phyloP scores from a whole-genome alignment of 495 filamentous ascomycete species.

The Darksidea phi region DNA sequence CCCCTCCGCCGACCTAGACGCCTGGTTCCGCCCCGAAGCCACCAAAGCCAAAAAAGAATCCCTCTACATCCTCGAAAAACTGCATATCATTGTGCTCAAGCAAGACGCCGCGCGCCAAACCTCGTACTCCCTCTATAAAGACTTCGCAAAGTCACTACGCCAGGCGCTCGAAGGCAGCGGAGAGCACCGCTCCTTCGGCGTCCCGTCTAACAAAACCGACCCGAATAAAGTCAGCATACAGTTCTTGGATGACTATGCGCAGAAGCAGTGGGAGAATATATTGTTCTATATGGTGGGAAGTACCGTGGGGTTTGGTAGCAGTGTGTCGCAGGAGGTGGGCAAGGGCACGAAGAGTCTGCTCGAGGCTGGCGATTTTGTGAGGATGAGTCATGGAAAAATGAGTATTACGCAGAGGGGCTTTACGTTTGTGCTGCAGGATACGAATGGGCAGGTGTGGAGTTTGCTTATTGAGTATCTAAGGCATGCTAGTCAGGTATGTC shows the following conservation, averaged over 20 bases:
- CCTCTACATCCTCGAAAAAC: slow-evolving; percentile 70
- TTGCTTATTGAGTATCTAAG: slow-evolving; percentile 90
- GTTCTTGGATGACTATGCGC: slow-evolving; percentile 82
- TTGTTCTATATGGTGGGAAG: slow-evolving; percentile 89
- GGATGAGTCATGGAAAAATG: slow-evolving; percentile 55
- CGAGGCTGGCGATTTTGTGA: slow-evolving; percentile 75
- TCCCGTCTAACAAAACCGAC: slow-evolving; percentile 64
- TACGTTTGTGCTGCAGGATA: slow-evolving; percentile 88
- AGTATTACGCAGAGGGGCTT: slow-evolving; percentile 90
- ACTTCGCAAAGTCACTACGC: slow-evolving; percentile 74
- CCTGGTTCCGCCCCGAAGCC: slow-evolving; percentile 70
- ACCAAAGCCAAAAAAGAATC: slow-evolving; percentile 76
- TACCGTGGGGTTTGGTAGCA: slow-evolving; percentile 54
- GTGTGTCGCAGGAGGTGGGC: slow-evolving; percentile 54
- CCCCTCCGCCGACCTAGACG: slow-evolving; percentile 70
- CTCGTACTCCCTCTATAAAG: slow-evolving; percentile 67
- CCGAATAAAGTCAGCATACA: slow-evolving; percentile 58
- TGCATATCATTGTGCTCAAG: slow-evolving; percentile 72
- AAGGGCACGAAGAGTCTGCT: slow-evolving; percentile 79
- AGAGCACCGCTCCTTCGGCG: slow-evolving; percentile 82
- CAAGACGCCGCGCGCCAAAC: slow-evolving; percentile 57
- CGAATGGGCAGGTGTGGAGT: slow-evolving; percentile 95
- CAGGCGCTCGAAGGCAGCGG: slow-evolving; percentile 85
- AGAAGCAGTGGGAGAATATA: slow-evolving; percentile 90
- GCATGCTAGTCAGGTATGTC: slow-evolving; percentile 62